Evolutionary conservation across 257 asterid genomes (phyloP).

Genomic region (Solanum piurae): DNA sequence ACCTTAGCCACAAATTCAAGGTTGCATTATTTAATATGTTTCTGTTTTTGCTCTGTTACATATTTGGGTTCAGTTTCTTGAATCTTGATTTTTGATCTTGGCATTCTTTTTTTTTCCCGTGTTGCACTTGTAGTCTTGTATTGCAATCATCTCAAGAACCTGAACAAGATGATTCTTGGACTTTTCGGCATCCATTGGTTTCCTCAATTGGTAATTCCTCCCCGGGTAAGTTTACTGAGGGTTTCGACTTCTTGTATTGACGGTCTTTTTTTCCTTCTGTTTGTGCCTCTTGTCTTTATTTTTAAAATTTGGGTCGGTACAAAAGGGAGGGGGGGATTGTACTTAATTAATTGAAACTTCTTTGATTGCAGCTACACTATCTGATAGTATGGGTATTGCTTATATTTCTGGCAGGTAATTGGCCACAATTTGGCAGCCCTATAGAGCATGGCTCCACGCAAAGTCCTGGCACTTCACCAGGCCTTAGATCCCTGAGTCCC

Average conservation of each 20-base stretch:
- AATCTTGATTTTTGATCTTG: not conserved
- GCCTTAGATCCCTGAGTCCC: slow-evolving; percentile 28
- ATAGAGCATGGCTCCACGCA: slow-evolving; percentile 31
- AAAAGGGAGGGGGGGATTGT: not conserved
- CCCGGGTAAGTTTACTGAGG: slow-evolving; percentile 21
- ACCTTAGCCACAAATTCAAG: not conserved
- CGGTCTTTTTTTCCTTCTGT: not conserved
- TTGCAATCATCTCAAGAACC: slow-evolving; percentile 33
- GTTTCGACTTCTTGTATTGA: not conserved
- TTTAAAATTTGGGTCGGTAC: not conserved
- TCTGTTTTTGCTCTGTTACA: not conserved
- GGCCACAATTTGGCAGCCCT: slow-evolving; percentile 51
- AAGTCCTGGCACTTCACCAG: slow-evolving; percentile 31
- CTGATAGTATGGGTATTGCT: not conserved
- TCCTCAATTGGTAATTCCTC: slow-evolving; percentile 49
- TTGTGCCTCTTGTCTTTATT: slow-evolving; percentile 1
- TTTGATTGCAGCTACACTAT: not conserved
- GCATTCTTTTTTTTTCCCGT: not conserved
- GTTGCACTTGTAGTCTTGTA: slow-evolving; percentile 26
- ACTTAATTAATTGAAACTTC: not conserved
- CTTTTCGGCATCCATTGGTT: slow-evolving; percentile 32
- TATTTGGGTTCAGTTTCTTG: not conserved
- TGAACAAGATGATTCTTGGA: slow-evolving; percentile 45
- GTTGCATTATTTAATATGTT: not conserved
- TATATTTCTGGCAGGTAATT: slow-evolving; percentile 33